These are phyloP conservation scores for Magnolia officinalis DNA, from an alignment of 164 flowering plant genomes.

Conservation along the genomic window DNA sequence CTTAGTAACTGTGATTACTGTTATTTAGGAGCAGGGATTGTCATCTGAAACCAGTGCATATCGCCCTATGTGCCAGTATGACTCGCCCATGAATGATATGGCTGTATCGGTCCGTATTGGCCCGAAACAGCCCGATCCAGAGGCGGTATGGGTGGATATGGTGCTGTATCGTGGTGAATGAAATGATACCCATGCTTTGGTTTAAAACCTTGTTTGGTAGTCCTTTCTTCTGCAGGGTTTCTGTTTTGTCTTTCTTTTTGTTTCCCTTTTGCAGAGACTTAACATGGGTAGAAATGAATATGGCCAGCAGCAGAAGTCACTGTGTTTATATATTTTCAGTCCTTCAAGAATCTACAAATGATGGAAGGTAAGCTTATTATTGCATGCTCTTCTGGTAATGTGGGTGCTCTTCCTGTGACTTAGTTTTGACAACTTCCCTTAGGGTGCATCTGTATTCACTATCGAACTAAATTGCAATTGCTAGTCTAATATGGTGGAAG, in stretches of 20 bases:
- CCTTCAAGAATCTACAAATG: conserved; percentile 40
- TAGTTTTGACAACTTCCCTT: too few species aligned
- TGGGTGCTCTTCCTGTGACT: too few species aligned
- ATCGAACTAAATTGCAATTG: too few species aligned
- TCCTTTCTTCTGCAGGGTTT: not conserved
- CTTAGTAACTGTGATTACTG: not conserved
- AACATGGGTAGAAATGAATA: conserved; percentile 68
- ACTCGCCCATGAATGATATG: too few species aligned
- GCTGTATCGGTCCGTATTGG: too few species aligned
- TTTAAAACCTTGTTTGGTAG: not conserved
- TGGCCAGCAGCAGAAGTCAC: conserved; percentile 90
- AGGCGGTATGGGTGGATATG: too few species aligned
- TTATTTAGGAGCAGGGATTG: not conserved
- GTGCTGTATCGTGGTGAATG: not conserved
- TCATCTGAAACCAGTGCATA: too few species aligned
- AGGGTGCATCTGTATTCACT: too few species aligned
- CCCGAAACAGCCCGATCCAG: too few species aligned
- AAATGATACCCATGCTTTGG: not conserved
- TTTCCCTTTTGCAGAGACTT: conserved; percentile 13
- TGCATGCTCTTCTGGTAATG: not conserved
- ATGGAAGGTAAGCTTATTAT: conserved; percentile 41
- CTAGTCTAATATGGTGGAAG: too few species aligned
- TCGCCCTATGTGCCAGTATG: too few species aligned
- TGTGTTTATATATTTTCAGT: conserved; percentile 64
- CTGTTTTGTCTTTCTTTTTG: conserved; percentile 1